phyloP scores from a whole-genome alignment of 2,329 filamentous ascomycete genomes.

The Hypocrella siamensis region DNA sequence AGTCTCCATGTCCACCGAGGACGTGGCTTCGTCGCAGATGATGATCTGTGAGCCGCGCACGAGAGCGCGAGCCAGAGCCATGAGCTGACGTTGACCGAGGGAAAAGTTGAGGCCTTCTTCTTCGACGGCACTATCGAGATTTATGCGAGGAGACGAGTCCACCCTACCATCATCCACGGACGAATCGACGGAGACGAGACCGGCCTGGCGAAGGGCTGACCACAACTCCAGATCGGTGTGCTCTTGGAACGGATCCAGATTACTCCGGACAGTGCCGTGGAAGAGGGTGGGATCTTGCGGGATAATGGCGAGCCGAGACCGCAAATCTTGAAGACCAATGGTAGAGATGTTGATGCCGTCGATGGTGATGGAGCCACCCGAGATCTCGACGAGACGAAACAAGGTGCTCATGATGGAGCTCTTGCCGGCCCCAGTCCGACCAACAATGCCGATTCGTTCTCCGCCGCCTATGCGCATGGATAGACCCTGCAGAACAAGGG shows the following conservation, averaged over 20 bases:
- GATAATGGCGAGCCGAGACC: constrained; percentile 66
- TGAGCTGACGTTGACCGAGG: constrained; percentile 83
- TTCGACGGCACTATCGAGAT: constrained; percentile 73
- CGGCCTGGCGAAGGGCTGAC: constrained; percentile 62
- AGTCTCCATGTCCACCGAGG: constrained; percentile 86
- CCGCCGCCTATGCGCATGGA: constrained; percentile 58
- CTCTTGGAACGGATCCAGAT: constrained; percentile 68
- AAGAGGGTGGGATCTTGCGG: constrained; percentile 76
- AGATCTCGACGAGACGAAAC: constrained; percentile 59
- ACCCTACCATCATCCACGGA: constrained; percentile 61
- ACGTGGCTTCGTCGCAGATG: constrained; percentile 92
- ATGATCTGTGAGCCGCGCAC: constrained; percentile 84
- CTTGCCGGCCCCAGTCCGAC: constrained; percentile 70
- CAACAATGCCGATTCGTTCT: constrained; percentile 69
- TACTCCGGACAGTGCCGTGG: constrained; percentile 62
- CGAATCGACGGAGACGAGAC: constrained; percentile 45
- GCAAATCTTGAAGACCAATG: constrained; percentile 59
- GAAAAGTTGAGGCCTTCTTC: constrained; percentile 96
- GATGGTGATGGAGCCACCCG: constrained; percentile 44
- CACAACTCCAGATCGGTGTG: constrained; percentile 65
- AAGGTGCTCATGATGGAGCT: constrained; percentile 71
- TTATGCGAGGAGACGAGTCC: constrained; percentile 55
- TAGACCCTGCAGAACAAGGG: constrained; percentile 56
- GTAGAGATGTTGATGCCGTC: constrained; percentile 56
- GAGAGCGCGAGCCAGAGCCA: constrained; percentile 82